Evolutionary conservation across 768 basidiomycete genomes (phyloP).

Genomic region (Pholiota conissans): DNA sequence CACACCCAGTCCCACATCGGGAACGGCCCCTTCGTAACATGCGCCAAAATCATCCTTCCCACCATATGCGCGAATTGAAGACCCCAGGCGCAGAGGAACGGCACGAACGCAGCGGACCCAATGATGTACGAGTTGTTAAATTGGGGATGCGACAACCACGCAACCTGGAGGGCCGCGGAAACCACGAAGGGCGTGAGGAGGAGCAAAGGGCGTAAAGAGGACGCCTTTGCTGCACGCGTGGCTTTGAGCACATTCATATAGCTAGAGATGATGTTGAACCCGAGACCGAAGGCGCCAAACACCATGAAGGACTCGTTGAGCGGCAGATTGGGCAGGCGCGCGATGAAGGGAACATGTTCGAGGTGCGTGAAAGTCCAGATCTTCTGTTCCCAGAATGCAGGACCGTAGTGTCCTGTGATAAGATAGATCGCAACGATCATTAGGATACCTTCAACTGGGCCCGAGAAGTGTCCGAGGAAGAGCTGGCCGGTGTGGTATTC

Average conservation of each 20-base stretch:
- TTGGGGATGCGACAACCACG: constrained; percentile 78
- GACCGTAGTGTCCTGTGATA: constrained; percentile 79
- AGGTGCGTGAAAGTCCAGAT: constrained; percentile 60
- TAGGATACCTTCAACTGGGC: constrained; percentile 95
- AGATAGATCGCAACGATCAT: constrained; percentile 78
- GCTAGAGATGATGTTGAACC: constrained; percentile 77
- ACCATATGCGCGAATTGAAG: constrained; percentile 88
- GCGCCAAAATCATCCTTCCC: constrained; percentile 89
- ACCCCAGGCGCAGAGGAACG: constrained; percentile 94
- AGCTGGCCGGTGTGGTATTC: constrained; percentile 91
- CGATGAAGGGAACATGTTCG: constrained; percentile 48
- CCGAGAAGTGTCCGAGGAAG: constrained; percentile 91
- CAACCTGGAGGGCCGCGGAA: constrained; percentile 68
- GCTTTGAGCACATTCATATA: constrained; percentile 82
- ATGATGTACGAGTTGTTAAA: constrained; percentile 66
- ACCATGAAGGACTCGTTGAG: constrained; percentile 90
- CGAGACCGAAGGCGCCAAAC: constrained; percentile 67
- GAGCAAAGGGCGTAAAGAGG: constrained; percentile 56
- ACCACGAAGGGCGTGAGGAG: constrained; percentile 80
- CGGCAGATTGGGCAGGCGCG: constrained; percentile 61
- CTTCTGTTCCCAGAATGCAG: constrained; percentile 78
- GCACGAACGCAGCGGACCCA: constrained; percentile 75
- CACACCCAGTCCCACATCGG: constrained; percentile 89
- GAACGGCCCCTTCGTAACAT: constrained; percentile 82
- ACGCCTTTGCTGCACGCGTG: constrained; percentile 33